phyloP scores from a whole-genome alignment of 1,284 basidiomycete genomes.

The Butyriboletus appendiculatus region DNA sequence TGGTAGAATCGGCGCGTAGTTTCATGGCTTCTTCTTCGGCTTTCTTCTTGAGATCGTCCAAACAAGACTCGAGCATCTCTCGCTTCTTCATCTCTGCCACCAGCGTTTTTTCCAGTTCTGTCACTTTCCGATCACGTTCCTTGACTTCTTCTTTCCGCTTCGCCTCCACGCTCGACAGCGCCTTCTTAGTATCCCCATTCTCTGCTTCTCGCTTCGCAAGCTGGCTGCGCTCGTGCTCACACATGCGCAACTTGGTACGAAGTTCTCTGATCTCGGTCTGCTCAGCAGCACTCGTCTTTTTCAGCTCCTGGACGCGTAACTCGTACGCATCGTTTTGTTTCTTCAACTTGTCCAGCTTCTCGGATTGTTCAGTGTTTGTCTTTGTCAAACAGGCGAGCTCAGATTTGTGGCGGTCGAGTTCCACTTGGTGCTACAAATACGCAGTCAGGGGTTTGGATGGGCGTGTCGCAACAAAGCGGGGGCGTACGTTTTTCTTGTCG shows the following conservation, averaged over 20 bases:
- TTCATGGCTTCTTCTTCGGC: slow-evolving; percentile 43
- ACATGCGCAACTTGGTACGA: slow-evolving; percentile 54
- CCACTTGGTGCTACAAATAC: slow-evolving; percentile 52
- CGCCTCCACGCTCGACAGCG: slow-evolving; percentile 48
- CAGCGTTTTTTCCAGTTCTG: slow-evolving; percentile 56
- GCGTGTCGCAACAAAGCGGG: background rate
- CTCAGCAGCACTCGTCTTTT: slow-evolving; percentile 48
- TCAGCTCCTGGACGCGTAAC: slow-evolving; percentile 56
- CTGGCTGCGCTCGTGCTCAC: slow-evolving; percentile 60
- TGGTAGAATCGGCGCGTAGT: slow-evolving; percentile 36
- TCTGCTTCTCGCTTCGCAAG: slow-evolving; percentile 54
- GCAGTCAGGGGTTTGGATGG: background rate
- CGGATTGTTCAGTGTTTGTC: slow-evolving; percentile 50
- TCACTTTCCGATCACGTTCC: slow-evolving; percentile 54
- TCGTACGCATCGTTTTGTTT: slow-evolving; percentile 61
- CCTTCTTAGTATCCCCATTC: slow-evolving; percentile 51
- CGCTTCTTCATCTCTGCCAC: slow-evolving; percentile 51
- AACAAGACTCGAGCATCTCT: slow-evolving; percentile 45
- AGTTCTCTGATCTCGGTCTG: slow-evolving; percentile 65
- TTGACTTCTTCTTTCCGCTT: slow-evolving; percentile 53
- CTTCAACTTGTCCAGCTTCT: slow-evolving; percentile 60
- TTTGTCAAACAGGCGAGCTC: slow-evolving; percentile 56
- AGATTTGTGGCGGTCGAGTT: slow-evolving; percentile 57
- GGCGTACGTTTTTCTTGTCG: slow-evolving; percentile 61
- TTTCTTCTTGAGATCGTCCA: slow-evolving; percentile 45